A percentile compares a stretch with the other conserved stretches of the same genome.
Conservation (phyloP, 2,329 filamentous ascomycete genomes). For the Aureobasidium sp. region DNA sequence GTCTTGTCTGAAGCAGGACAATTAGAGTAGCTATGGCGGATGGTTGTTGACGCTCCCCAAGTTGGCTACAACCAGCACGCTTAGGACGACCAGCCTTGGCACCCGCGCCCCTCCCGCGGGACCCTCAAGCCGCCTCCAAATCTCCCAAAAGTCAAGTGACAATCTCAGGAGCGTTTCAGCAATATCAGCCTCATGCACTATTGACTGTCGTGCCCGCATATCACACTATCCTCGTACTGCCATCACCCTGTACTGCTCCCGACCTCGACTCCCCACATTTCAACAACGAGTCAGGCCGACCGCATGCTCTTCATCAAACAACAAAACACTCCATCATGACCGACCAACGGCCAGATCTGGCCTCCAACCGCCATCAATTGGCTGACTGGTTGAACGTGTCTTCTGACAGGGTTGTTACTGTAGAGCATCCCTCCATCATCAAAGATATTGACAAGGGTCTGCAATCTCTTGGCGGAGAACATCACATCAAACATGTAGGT, state of each 20-base stretch:
- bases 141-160: background rate
- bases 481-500: constrained; percentile 45
- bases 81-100: background rate
- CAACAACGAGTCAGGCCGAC: background rate
- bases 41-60: background rate
- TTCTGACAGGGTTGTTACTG: constrained; percentile 44
- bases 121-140: background rate
- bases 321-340: constrained; percentile 4
- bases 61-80: background rate
- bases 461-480: constrained; percentile 51
- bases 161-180: background rate
- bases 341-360: constrained; percentile 10
- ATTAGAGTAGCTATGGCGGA: background rate
- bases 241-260: background rate
- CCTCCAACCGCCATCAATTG: constrained; percentile 2
- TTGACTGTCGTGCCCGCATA: background rate
- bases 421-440: constrained; percentile 61
- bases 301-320: background rate
- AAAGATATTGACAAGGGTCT: constrained; percentile 57
- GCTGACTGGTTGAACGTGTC: constrained; percentile 25
- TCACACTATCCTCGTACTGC: background rate
- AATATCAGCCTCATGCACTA: background rate
- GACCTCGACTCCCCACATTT: background rate
- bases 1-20: background rate
- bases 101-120: background rate